Evolutionary conservation across 1,284 basidiomycete species (phyloP).

Genomic region (Ustilago lituana): DNA sequence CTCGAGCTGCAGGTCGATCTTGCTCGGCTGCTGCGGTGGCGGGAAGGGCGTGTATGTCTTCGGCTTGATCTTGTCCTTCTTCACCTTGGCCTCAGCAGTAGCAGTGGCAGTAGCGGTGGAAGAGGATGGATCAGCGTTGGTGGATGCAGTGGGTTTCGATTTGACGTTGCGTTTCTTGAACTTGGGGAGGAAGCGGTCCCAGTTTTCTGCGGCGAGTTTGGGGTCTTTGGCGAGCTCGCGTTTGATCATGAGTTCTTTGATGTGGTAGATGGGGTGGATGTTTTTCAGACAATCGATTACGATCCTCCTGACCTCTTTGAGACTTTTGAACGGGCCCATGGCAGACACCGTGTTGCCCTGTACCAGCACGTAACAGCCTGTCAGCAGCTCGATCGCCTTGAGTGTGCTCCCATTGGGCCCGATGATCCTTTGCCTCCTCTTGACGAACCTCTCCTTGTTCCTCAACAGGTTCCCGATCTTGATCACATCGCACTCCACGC

Average conservation of each 20-base stretch:
- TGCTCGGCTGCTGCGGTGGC: conserved; percentile 89
- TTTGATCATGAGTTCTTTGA: conserved; percentile 99
- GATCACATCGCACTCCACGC: conserved; percentile 93
- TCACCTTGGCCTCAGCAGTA: conserved; percentile 69
- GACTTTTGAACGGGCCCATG: conserved; percentile 93
- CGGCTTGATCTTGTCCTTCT: conserved; percentile 72
- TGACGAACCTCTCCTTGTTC: conserved; percentile 97
- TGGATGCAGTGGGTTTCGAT: conserved; percentile 73
- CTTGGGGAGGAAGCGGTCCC: conserved; percentile 97
- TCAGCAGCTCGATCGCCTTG: conserved; percentile 98
- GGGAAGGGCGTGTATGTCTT: conserved; percentile 99
- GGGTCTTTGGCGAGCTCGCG: conserved; percentile 98
- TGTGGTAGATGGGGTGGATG: conserved; percentile 98
- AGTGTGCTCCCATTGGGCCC: conserved; percentile 95
- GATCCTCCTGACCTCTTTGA: conserved; percentile 95
- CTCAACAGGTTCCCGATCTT: conserved; percentile 94
- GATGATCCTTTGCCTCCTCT: conserved; percentile 93
- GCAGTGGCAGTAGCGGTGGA: too few species aligned
- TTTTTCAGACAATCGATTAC: conserved; percentile 99
- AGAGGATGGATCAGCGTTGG: conserved; percentile 24
- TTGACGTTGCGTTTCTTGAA: conserved; percentile 89
- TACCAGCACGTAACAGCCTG: conserved; percentile 95
- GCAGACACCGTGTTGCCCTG: conserved; percentile 98
- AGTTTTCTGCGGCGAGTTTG: conserved; percentile 89
- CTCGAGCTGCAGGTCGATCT: conserved; percentile 94